phyloP scores from a whole-genome alignment of 768 basidiomycete species.

The Dioszegia aurantiaca region DNA sequence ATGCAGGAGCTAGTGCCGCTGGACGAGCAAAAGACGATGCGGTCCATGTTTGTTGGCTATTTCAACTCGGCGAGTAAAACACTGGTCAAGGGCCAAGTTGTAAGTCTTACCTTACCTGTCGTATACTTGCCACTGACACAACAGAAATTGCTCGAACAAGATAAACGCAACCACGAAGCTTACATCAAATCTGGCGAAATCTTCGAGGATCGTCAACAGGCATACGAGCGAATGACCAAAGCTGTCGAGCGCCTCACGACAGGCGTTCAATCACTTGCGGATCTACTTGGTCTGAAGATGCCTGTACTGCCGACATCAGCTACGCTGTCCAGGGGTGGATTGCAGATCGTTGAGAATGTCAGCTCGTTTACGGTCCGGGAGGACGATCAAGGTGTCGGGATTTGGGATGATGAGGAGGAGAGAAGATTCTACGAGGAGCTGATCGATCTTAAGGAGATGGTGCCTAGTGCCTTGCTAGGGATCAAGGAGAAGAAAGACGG shows the following conservation, averaged over 20 bases:
- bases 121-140: not conserved
- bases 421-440: conserved; percentile 88
- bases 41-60: conserved; percentile 88
- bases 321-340: conserved; percentile 51
- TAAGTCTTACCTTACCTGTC: conserved; percentile 50
- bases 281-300: conserved; percentile 76
- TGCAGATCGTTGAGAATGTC: conserved; percentile 52
- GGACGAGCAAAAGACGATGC: conserved; percentile 82
- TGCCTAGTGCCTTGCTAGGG: conserved; percentile 81
- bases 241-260: conserved; percentile 85
- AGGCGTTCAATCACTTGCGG: conserved; percentile 87
- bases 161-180: conserved; percentile 94
- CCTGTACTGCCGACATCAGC: conserved; percentile 79
- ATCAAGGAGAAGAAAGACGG: conserved; percentile 55
- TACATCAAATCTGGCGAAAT: conserved; percentile 99
- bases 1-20: conserved; percentile 76
- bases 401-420: conserved; percentile 99
- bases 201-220: conserved; percentile 97
- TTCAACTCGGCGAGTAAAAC: conserved; percentile 90
- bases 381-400: conserved; percentile 64
- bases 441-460: conserved; percentile 84
- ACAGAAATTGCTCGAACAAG: conserved; percentile 93
- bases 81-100: conserved; percentile 84
- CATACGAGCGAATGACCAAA: conserved; percentile 98
- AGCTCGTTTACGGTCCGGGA: conserved; percentile 54